Conservation (phyloP, 495 filamentous ascomycete species). For the Venustampulla echinocandica region DNA sequence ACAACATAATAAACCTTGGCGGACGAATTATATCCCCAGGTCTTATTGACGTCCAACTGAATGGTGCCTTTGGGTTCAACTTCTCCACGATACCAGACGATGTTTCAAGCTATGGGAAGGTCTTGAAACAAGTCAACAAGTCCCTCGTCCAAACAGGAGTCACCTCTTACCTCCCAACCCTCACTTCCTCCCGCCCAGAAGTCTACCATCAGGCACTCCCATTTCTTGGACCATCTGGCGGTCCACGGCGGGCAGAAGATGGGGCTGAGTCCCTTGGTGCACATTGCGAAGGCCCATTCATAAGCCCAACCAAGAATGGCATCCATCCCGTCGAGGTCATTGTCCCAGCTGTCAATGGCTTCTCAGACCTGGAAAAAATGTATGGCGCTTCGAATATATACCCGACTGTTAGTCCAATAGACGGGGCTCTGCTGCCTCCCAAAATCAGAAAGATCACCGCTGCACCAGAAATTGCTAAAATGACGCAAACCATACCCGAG, state of each 20-base stretch:
- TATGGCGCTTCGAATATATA: constrained; percentile 60
- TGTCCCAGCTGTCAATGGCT: constrained; percentile 36
- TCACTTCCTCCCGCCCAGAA: constrained; percentile 57
- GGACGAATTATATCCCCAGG: constrained; percentile 73
- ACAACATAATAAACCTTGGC: constrained; percentile 58
- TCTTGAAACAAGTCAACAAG: constrained; percentile 56
- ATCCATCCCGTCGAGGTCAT: constrained; percentile 64
- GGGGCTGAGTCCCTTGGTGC: constrained; percentile 77
- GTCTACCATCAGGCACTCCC: constrained; percentile 69
- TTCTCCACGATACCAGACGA: constrained; percentile 65
- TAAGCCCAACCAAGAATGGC: constrained; percentile 60
- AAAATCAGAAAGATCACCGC: constrained; percentile 67
- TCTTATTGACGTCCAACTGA: constrained; percentile 79
- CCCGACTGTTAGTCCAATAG: constrained; percentile 14
- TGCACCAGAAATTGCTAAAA: constrained; percentile 65
- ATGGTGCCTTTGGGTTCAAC: constrained; percentile 80
- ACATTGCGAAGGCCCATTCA: constrained; percentile 79
- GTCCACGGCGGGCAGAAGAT: constrained; percentile 39
- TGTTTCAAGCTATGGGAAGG: constrained; percentile 55
- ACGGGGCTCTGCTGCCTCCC: constrained; percentile 15
- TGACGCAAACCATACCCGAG: constrained; percentile 50
- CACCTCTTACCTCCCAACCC: constrained; percentile 73
- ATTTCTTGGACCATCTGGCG: constrained; percentile 59
- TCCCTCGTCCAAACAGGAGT: constrained; percentile 66
- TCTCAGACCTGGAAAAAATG: constrained; percentile 52